Conservation (phyloP, 1,284 basidiomycete species). For the Coniophora puteana region DNA sequence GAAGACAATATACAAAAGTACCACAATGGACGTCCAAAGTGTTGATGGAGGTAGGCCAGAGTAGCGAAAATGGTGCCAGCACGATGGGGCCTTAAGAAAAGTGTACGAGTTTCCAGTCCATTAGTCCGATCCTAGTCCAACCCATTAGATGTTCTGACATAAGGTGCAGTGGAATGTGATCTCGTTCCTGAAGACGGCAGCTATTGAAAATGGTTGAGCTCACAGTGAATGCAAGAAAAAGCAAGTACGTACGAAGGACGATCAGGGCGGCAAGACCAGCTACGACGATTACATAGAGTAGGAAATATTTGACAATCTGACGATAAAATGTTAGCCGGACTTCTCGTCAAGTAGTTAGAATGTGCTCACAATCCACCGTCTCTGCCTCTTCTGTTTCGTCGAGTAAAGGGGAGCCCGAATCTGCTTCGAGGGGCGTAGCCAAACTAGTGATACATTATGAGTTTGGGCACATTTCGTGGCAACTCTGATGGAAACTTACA, state of each 20-base stretch:
- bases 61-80: conserved; percentile 4
- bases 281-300: conserved; percentile 82
- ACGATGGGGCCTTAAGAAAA: conserved; percentile 10
- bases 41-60: conserved; percentile 12
- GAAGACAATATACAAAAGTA: conserved; percentile 22
- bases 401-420: conserved; percentile 95
- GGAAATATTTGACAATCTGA: conserved; percentile 75
- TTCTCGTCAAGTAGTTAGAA: conserved; percentile 2
- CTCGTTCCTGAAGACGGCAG: conserved; percentile 64
- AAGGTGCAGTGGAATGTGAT: conserved; percentile 69
- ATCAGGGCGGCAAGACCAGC: conserved; percentile 81
- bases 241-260: conserved; percentile 59
- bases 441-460: conserved; percentile 46
- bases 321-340: conserved; percentile 9
- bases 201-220: conserved; percentile 32
- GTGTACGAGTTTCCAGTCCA: conserved; percentile 15
- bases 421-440: conserved; percentile 89
- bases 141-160: conserved; percentile 76
- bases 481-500: conserved; percentile 45
- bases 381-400: conserved; percentile 87
- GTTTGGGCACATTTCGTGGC: conserved; percentile 8
- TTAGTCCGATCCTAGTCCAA: too few species aligned
- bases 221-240: conserved; percentile 1
- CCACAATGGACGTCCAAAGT: conserved; percentile 20
- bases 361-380: conserved; percentile 80